These are phyloP conservation scores for Solanum peruvianum DNA, from an alignment of 257 asterid genomes.

Conservation along the genomic window DNA sequence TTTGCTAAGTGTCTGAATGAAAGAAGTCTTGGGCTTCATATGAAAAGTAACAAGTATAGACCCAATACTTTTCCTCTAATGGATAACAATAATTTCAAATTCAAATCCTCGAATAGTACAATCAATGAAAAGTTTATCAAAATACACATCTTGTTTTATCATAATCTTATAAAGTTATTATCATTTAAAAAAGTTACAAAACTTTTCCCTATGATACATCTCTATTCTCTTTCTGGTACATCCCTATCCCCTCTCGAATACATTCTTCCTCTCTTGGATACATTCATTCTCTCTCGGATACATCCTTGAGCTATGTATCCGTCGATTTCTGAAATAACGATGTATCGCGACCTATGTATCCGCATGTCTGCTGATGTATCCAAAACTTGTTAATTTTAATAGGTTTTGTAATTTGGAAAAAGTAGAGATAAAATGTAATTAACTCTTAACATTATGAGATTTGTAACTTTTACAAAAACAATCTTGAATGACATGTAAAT, in stretches of 20 bases:
- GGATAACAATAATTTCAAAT: background rate
- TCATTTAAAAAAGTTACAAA: background rate
- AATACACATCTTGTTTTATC: too few relatives aligned
- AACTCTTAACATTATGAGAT: background rate
- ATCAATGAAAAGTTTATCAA: too few relatives aligned
- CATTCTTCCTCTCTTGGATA: background rate
- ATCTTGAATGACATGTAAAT: background rate
- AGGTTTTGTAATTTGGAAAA: too few relatives aligned
- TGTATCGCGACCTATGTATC: background rate
- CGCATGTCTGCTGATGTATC: too few relatives aligned
- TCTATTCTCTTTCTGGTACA: too few relatives aligned
- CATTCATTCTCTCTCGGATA: background rate
- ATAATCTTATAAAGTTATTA: fast-evolving
- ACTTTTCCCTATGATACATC: fast-evolving
- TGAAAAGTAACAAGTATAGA: background rate
- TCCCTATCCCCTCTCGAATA: background rate
- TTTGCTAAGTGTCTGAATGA: background rate
- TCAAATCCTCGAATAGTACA: background rate
- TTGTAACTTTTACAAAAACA: background rate
- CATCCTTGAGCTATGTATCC: background rate
- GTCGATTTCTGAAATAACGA: too few relatives aligned
- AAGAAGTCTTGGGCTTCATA: background rate
- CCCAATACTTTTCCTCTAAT: background rate
- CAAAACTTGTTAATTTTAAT: fast-evolving
- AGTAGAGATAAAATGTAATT: background rate